These are phyloP conservation scores for Neonectria neomacrospora DNA, from an alignment of 2,329 filamentous ascomycete species.

Conservation along the genomic window DNA sequence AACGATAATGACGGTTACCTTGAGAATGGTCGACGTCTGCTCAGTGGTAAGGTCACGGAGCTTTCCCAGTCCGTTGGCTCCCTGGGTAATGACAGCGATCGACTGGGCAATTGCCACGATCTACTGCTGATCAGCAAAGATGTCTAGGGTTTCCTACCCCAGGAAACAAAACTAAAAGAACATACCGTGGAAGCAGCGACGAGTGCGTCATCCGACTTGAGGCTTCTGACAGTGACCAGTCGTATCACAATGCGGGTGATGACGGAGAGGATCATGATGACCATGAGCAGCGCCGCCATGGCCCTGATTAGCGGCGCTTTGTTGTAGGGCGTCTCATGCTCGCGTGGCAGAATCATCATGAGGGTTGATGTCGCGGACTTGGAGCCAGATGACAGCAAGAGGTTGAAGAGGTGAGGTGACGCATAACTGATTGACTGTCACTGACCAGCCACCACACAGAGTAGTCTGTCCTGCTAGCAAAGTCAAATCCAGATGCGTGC, in stretches of 20 bases:
- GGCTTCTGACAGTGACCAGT: slow-evolving; percentile 23
- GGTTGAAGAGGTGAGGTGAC: too few relatives aligned
- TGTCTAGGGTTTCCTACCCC: too few relatives aligned
- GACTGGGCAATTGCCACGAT: slow-evolving; percentile 33
- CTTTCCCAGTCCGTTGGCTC: slow-evolving; percentile 34
- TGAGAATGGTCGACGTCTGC: slow-evolving; percentile 29
- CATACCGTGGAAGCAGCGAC: slow-evolving; percentile 32
- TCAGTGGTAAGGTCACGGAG: slow-evolving; percentile 8
- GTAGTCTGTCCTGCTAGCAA: too few relatives aligned
- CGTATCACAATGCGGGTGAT: slow-evolving; percentile 33
- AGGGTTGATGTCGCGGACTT: background rate
- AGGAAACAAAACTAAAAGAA: background rate
- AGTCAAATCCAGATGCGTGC: too few relatives aligned
- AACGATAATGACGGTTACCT: slow-evolving; percentile 12
- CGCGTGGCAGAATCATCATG: slow-evolving; percentile 28
- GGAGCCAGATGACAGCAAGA: too few relatives aligned
- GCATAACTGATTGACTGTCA: too few relatives aligned
- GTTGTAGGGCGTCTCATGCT: slow-evolving; percentile 37
- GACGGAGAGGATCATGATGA: slow-evolving; percentile 35
- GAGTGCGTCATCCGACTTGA: slow-evolving; percentile 33
- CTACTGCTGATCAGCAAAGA: slow-evolving; percentile 22
- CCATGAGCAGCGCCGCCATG: slow-evolving; percentile 37
- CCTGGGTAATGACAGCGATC: slow-evolving; percentile 30
- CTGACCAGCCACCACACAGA: too few relatives aligned
- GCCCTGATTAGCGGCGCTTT: slow-evolving; percentile 40